phyloP scores from a whole-genome alignment of 1,139 yeast genomes.

The Candida albicans region DNA sequence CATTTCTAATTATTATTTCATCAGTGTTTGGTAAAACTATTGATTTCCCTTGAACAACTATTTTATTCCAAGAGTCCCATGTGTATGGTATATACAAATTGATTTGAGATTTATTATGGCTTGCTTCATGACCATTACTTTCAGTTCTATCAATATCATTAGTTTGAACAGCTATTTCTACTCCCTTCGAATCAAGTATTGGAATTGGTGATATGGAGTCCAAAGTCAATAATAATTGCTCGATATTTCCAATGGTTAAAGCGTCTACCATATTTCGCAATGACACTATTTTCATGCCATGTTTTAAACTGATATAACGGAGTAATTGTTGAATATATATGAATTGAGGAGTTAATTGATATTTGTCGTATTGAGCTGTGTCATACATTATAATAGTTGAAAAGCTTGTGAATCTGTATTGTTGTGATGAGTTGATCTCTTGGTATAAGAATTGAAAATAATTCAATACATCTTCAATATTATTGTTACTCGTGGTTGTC shows the following conservation, averaged over 20 bases:
- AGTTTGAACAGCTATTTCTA: neutral
- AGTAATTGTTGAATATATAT: constrained; percentile 51
- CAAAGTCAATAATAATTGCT: constrained; percentile 1
- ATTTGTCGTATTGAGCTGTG: constrained; percentile 16
- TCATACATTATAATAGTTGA: constrained; percentile 21
- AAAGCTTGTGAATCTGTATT: constrained; percentile 18
- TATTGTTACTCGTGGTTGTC: neutral
- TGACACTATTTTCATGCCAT: constrained; percentile 23
- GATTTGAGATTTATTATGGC: neutral
- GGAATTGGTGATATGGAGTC: constrained; percentile 9
- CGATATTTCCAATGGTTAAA: constrained; percentile 12
- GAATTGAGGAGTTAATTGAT: constrained; percentile 21
- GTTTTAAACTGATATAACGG: constrained; percentile 48
- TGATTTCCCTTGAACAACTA: constrained; percentile 42
- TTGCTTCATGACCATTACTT: too few species aligned
- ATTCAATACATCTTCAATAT: neutral
- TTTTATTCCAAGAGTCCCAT: constrained; percentile 53
- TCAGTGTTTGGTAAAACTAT: constrained; percentile 17
- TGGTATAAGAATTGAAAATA: neutral
- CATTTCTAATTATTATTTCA: constrained; percentile 17
- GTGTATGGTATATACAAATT: constrained; percentile 47
- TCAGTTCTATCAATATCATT: too few species aligned
- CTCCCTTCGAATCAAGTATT: constrained; percentile 8
- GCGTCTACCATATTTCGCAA: constrained; percentile 1
- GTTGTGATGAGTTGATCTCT: constrained; percentile 14